Evolutionary conservation across 2,329 filamentous ascomycete species (phyloP), one percentile per base, ranked within the genome.

Genomic region (Xylariaceae sp.): DNA sequence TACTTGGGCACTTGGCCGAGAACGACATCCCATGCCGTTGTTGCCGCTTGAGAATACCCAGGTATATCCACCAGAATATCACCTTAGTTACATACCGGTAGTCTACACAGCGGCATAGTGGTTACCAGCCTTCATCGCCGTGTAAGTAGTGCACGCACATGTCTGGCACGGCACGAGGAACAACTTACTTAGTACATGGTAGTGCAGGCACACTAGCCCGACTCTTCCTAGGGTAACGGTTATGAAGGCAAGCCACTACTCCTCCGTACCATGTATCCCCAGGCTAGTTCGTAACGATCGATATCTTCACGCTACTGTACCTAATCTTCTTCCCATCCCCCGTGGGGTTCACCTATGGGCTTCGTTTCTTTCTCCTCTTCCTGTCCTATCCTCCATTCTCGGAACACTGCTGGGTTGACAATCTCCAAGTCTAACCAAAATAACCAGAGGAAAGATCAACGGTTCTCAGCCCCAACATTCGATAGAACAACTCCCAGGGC

Each of bases 1-100:
- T 59, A 54, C 54, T 54, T 51, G 45, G 48, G 37, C 50, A 47
- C 54, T 54, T 60, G 60, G 59, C 54, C 59, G 53, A 53, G 57
- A 58, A 57, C 53, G 60, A 59, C 56, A 57, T 55, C 55, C n/a
- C 60, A 62, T 65, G 63, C 64, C 62, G 63, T 63, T 58, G 61
- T 59, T 61, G 62, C 64, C 63, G 63, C 62, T 54, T 57, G 50
- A 39, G 42, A 57, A 51, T 40, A 49, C 45, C 47, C 44, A 43
- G 32, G 32, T 10, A 34, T 34, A 34, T 34, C 32, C 32, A 34
- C 32, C 32, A 12, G 32, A 34, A 34, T 34, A 34, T 34, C 32
- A 34, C 32, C 32, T 15, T 34, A 26, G 26, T 26, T n/a, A 30
- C 29, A 6, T 30, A 30, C 7, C 10, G 29, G 6, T 6, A 30